These are phyloP conservation scores for Crepidotus variabilis DNA, from an alignment of 768 basidiomycete species.

Conservation along the genomic window DNA sequence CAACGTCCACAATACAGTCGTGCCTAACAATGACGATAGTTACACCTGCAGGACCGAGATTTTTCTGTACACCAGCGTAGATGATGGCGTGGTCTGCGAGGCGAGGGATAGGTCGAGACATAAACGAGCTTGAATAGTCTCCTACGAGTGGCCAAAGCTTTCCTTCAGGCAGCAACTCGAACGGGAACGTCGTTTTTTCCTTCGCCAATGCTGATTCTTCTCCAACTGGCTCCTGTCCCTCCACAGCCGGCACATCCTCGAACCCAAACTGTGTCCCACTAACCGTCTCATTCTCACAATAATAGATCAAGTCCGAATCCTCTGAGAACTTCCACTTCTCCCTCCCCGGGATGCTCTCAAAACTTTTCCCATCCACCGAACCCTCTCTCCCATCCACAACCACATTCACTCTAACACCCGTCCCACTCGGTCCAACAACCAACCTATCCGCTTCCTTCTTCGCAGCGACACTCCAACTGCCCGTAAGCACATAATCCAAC, in stretches of 20 bases:
- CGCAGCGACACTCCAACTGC: constrained; percentile 89
- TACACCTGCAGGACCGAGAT: constrained; percentile 91
- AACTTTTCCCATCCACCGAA: constrained; percentile 64
- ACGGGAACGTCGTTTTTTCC: constrained; percentile 73
- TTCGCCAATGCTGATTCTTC: constrained; percentile 24
- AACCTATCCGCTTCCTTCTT: constrained; percentile 78
- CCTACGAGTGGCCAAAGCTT: constrained; percentile 79
- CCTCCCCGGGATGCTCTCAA: constrained; percentile 77
- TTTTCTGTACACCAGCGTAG: constrained; percentile 98
- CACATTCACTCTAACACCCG: constrained; percentile 54
- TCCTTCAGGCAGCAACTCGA: constrained; percentile 58
- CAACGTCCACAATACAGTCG: constrained; percentile 89
- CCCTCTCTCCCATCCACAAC: constrained; percentile 65
- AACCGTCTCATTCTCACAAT: constrained; percentile 99
- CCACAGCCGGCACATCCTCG: constrained; percentile 30
- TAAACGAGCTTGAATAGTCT: constrained; percentile 96
- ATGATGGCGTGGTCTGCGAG: constrained; percentile 90
- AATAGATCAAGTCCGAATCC: constrained; percentile 90
- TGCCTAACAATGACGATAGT: constrained; percentile 94
- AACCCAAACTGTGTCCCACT: constrained; percentile 80
- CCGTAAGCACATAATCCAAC: constrained; percentile 90
- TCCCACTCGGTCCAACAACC: constrained; percentile 20
- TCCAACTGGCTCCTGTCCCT: no score
- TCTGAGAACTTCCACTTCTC: constrained; percentile 69
- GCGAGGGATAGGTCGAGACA: constrained; percentile 87